phyloP scores from a whole-genome alignment of 495 filamentous ascomycete species.

The Trichocladium uniseriatum region DNA sequence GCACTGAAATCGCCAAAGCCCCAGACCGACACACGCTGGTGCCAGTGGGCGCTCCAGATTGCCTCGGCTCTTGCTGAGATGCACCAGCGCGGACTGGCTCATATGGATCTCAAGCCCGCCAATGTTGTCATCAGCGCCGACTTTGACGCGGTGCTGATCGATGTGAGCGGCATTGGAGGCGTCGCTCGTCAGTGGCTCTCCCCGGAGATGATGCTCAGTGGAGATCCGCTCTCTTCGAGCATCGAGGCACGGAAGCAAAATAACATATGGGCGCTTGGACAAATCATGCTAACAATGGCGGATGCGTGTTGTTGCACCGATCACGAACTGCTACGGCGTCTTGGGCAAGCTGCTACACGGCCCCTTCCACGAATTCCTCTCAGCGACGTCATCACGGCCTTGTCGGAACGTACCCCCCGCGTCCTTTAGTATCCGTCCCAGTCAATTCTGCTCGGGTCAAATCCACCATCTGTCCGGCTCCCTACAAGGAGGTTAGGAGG shows the following conservation, averaged over 20 bases:
- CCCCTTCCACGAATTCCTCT: too few species aligned
- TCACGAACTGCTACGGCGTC: too few species aligned
- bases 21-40: neutral
- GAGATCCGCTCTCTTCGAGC: neutral
- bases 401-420: neutral
- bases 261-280: too few species aligned
- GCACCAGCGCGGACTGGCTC: constrained; percentile 19
- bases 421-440: too few species aligned
- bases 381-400: neutral
- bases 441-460: neutral
- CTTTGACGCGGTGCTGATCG: constrained; percentile 26
- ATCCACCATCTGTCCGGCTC: neutral
- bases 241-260: too few species aligned
- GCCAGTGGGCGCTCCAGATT: constrained; percentile 25
- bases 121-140: constrained; percentile 26
- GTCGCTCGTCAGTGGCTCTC: constrained; percentile 19
- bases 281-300: too few species aligned
- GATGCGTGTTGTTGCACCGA: too few species aligned
- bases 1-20: neutral
- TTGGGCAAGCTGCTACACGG: too few species aligned
- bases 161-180: constrained; percentile 26
- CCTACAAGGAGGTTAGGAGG: too few species aligned
- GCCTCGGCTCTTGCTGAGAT: constrained; percentile 15
- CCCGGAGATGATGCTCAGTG: constrained; percentile 2
- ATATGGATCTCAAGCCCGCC: constrained; percentile 28